Evolutionary conservation across 345 rosid genomes (phyloP), one percentile per base, ranked within the genome.

Genomic region (Erucastrum elatum): DNA sequence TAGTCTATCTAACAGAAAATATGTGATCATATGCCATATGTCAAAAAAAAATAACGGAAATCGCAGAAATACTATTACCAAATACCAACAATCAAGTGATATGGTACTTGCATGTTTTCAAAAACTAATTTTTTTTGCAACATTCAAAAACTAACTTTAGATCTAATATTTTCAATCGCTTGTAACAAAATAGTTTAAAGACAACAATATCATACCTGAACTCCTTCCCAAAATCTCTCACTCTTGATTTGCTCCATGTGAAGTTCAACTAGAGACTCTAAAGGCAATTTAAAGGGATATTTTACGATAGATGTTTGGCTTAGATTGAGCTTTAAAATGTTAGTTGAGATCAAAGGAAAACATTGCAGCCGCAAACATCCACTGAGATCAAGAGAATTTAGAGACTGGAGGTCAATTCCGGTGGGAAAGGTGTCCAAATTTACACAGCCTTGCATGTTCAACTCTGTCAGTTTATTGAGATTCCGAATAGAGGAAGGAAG

Each of bases 201-300:
- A 61, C n/a, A 11, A 15, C 17, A 49, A 49, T 0, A 7, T 33
- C 16, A 53, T 55, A 75, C 78, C 78, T 55, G 72, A 67, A 58
- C 61, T 16, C 73, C 79, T 7, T 67, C 61, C 79, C 79, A 75
- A 10, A 75, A 11, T 2, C 15, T 75, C 67, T 37, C 61, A 67
- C 60, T 66, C n/a, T 1, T 59, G 31, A 5, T 58, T 4, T 75
- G 60, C 46, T 59, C 79, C 79, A 75, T 67, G 3, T 1, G 60
- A 67, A 75, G 73, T 67, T 75, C 67, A 75, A 75, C 67, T n/a
- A 75, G 73, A 11, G 61, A 58, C 44, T 67, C 46, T 8, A 75
- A 29, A 67, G 1, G 46, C 61, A 67, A 29, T 8, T 11, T 7
- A 10, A 58, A 25, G 6, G 79, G 67, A 15, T 39, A 67, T 3